Evolutionary conservation across 2,329 filamentous ascomycete genomes (phyloP).

Genomic region (Penicillium sp.): DNA sequence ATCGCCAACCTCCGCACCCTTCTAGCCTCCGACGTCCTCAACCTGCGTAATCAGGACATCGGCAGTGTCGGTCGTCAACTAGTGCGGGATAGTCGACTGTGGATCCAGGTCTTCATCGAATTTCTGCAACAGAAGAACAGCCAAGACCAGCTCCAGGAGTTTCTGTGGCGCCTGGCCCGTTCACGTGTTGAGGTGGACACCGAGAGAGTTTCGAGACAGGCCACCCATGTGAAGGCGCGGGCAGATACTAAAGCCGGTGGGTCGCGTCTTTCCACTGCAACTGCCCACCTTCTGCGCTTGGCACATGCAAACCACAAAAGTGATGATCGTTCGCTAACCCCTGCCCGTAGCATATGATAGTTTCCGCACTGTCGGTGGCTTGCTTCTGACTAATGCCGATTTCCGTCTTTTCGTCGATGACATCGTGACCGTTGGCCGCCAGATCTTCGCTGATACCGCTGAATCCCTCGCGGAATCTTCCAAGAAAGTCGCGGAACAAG

Average conservation of each 20-base stretch:
- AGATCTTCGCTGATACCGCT: constrained; percentile 84
- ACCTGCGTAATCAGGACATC: constrained; percentile 69
- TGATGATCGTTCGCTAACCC: constrained; percentile 13
- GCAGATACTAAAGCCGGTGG: constrained; percentile 70
- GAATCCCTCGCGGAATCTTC: constrained; percentile 74
- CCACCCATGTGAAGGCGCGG: constrained; percentile 61
- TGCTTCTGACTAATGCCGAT: constrained; percentile 87
- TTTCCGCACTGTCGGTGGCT: constrained; percentile 73
- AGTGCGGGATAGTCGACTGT: constrained; percentile 68
- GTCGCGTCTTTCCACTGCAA: background rate
- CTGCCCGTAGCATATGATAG: constrained; percentile 67
- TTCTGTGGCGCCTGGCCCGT: constrained; percentile 79
- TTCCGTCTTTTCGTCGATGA: constrained; percentile 85
- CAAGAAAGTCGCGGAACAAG: constrained; percentile 67
- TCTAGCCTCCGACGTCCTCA: constrained; percentile 73
- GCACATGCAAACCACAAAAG: background rate
- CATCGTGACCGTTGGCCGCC: constrained; percentile 70
- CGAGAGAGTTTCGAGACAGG: constrained; percentile 60
- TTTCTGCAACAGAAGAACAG: constrained; percentile 78
- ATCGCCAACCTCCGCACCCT: constrained; percentile 77
- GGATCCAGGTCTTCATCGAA: constrained; percentile 77
- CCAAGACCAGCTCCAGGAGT: constrained; percentile 83
- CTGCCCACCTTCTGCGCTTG: background rate
- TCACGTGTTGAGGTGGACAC: constrained; percentile 69
- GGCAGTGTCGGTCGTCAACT: constrained; percentile 75